Percentiles rank a stretch among this genome's conserved stretches.
phyloP scores from a whole-genome alignment of 1,284 basidiomycete genomes.

The Pseudozyma sp. region DNA sequence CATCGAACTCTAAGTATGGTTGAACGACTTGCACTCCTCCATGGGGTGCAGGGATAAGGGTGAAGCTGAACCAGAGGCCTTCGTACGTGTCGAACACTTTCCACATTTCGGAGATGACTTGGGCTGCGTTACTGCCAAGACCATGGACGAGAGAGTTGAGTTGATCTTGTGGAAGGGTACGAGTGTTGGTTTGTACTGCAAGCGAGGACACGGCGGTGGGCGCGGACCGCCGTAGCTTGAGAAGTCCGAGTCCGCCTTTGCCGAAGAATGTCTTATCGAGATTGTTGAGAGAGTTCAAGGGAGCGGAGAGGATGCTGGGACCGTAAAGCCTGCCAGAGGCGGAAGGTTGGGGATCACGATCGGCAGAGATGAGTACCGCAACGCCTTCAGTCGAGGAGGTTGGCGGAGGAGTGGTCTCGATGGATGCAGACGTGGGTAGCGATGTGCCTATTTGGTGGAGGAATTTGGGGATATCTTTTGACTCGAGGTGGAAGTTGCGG shows the following conservation, averaged over 20 bases:
- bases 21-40: constrained; percentile 4
- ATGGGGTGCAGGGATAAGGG: constrained; percentile 7
- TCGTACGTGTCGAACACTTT: constrained; percentile 42
- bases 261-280: constrained; percentile 41
- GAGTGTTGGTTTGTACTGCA: constrained; percentile 11
- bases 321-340: constrained; percentile 31
- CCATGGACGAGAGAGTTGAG: constrained; percentile 21
- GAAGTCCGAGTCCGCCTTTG: constrained; percentile 44
- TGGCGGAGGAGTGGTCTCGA: constrained; percentile 5
- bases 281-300: constrained; percentile 1
- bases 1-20: constrained; percentile 55
- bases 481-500: constrained; percentile 40
- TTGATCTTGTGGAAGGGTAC: neutral
- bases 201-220: constrained; percentile 4
- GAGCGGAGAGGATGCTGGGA: constrained; percentile 42
- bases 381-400: constrained; percentile 10
- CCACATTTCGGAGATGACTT: constrained; percentile 34
- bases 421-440: constrained; percentile 4
- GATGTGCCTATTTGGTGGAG: constrained; percentile 20
- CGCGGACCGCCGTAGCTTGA: constrained; percentile 24
- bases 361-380: constrained; percentile 49
- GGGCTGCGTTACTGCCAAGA: constrained; percentile 10
- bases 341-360: constrained; percentile 32
- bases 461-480: constrained; percentile 36
- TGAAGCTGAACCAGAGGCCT: constrained; percentile 55